phyloP scores from a whole-genome alignment of 2,329 filamentous ascomycete genomes.

The Orbilia javanica region DNA sequence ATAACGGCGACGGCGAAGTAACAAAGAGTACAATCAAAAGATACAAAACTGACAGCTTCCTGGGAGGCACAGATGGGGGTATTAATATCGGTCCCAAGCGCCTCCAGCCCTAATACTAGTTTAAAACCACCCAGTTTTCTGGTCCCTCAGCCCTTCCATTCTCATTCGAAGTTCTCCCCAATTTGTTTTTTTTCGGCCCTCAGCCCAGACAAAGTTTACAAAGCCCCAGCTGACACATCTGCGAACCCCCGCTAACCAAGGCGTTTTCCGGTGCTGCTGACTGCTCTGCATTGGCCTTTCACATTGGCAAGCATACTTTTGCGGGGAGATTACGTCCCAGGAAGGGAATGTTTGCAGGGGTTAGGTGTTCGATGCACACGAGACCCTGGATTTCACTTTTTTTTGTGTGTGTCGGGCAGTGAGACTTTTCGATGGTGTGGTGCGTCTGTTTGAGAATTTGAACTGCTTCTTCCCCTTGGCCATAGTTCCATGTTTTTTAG shows the following conservation, averaged over 20 bases:
- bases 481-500: neutral
- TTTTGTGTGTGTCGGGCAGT: slow-evolving; percentile 11
- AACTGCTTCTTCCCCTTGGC: neutral
- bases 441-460: slow-evolving; percentile 7
- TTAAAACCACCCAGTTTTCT: slow-evolving; percentile 20
- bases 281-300: neutral
- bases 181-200: slow-evolving; percentile 12
- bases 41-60: slow-evolving; percentile 9
- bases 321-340: slow-evolving; percentile 34
- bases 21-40: slow-evolving; percentile 1
- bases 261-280: slow-evolving; percentile 1
- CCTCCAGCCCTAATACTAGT: slow-evolving; percentile 27
- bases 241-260: neutral
- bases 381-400: slow-evolving; percentile 33
- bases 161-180: neutral
- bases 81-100: slow-evolving; percentile 32
- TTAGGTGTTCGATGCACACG: neutral
- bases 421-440: slow-evolving; percentile 24
- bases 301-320: slow-evolving; percentile 10
- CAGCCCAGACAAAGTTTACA: neutral
- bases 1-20: neutral
- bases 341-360: slow-evolving; percentile 40
- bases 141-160: neutral
- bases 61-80: slow-evolving; percentile 9
- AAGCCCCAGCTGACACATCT: slow-evolving; percentile 27